Base-by-base conservation (phyloP, 257 asterid genomes). In the Petunia secreta region DNA sequence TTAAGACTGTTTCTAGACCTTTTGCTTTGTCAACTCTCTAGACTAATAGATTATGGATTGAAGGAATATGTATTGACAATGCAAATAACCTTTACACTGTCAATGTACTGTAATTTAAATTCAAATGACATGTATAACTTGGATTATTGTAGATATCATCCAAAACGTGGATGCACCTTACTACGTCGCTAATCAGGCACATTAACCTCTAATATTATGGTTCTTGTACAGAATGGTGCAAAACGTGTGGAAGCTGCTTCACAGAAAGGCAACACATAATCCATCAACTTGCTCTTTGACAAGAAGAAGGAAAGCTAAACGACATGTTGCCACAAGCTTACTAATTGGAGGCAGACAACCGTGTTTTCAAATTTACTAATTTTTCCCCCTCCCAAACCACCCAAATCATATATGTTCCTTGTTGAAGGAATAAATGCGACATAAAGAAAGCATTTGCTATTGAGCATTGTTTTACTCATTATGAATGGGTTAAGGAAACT, bases 241-340 rank as follows among this genome's bases (percentile, higher is more conserved):
- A 95, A 88, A 82, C 89, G 98, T 39, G 89, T 95, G 62, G 92
- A 88, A 80, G 95, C 87, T 71, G 98, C 98, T 8, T 92, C 92
- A 37, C 85, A 92, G 86, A 90, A 90, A 77, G 94, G 97, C 82
- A 90, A 93, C 87, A 84, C 96, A 66, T 95, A 95, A 88, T 92
- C 99, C 1, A 7, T 95, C 88, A 68, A 89, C 81, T 88, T 95
- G 87, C 97, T 95, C 62, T 91, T 93, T 38, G 93, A 89, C 74
- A 87, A 91, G 79, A 87, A 85, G 85, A 92, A 92, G 86, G 87
- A 80, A 77, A 25, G 85, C 39, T 90, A 83, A 82, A 71, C 57
- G 40, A 62, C 75, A 67, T 71, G 77, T 62, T 36, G 41, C 9
- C 53, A 48, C 53, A 48, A 2, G 9, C 8, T 48, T 48, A 48